These are phyloP conservation scores for Trichophyton benhamiae DNA, from an alignment of 2,329 filamentous ascomycete species.

Conservation along the genomic window DNA sequence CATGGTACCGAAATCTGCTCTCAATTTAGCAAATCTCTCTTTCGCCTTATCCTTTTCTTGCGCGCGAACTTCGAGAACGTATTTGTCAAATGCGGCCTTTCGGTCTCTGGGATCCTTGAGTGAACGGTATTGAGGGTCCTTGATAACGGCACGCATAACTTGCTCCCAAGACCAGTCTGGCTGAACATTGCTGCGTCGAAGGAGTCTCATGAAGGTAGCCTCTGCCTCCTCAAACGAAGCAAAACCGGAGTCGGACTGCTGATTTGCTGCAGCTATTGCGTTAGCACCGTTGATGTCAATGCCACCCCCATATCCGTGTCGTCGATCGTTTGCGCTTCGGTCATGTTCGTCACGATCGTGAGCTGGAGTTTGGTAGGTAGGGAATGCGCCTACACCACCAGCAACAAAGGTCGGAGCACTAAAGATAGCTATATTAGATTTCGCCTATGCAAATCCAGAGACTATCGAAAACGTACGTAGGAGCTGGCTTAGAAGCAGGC, in stretches of 20 bases:
- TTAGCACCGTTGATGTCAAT: slow-evolving; percentile 32
- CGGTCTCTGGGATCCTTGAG: slow-evolving; percentile 87
- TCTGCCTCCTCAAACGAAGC: slow-evolving; percentile 76
- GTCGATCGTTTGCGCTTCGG: slow-evolving; percentile 36
- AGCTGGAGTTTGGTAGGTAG: slow-evolving; percentile 19
- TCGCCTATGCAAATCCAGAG: neutral
- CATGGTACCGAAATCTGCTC: slow-evolving; percentile 91
- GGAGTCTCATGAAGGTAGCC: slow-evolving; percentile 79
- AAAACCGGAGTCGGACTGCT: slow-evolving; percentile 60
- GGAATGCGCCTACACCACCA: slow-evolving; percentile 39
- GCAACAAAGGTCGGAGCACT: slow-evolving; percentile 47
- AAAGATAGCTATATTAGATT: slow-evolving; percentile 4
- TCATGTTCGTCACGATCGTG: slow-evolving; percentile 40
- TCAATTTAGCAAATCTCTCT: slow-evolving; percentile 81
- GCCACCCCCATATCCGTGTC: slow-evolving; percentile 33
- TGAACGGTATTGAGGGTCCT: slow-evolving; percentile 83
- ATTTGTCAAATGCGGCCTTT: slow-evolving; percentile 87
- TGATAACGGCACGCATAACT: slow-evolving; percentile 71
- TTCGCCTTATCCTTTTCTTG: slow-evolving; percentile 93
- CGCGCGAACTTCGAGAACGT: slow-evolving; percentile 73
- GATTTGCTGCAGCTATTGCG: slow-evolving; percentile 24
- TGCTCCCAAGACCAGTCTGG: slow-evolving; percentile 90
- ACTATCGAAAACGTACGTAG: slow-evolving; percentile 32
- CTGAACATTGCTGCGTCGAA: slow-evolving; percentile 73
- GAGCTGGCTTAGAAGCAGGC: slow-evolving; percentile 32